Evolutionary conservation across 163 green algal species (phyloP).

Genomic region (Trebouxia gelatinosa): DNA sequence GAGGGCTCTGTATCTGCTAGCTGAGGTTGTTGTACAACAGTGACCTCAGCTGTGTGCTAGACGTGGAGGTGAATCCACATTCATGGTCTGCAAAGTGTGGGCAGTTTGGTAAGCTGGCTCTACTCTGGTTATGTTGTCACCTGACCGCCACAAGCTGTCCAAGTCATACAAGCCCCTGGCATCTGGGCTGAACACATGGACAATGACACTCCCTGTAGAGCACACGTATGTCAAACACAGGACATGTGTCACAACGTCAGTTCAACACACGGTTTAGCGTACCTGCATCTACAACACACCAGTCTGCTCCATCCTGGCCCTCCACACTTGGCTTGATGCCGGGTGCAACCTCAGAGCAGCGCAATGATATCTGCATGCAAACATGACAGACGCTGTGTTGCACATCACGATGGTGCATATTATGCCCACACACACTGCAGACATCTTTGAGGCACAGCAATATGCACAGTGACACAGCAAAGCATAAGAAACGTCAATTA

Average conservation of each 20-base stretch:
- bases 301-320: slow-evolving; percentile 13
- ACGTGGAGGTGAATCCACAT: no score
- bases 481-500: neutral
- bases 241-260: neutral
- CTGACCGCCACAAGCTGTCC: slow-evolving; percentile 24
- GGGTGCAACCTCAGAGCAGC: neutral
- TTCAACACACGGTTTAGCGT: neutral
- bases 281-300: slow-evolving; percentile 33
- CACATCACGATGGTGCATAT: no score
- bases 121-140: slow-evolving; percentile 1
- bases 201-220: slow-evolving; percentile 24
- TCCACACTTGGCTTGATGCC: slow-evolving; percentile 5
- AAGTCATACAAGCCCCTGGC: slow-evolving; percentile 28
- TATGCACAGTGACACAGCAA: neutral
- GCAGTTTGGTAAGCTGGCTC: no score
- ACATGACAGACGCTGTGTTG: neutral
- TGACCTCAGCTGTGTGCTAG: no score
- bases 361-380: slow-evolving; percentile 16
- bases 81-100: no score
- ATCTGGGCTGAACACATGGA: slow-evolving; percentile 29
- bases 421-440: neutral
- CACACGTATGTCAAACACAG: neutral
- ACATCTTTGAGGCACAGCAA: neutral
- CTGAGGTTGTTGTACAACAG: no score
- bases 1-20: no score